Base-by-base conservation (phyloP, 495 filamentous ascomycete genomes). In the Geoglossum glabrum region DNA sequence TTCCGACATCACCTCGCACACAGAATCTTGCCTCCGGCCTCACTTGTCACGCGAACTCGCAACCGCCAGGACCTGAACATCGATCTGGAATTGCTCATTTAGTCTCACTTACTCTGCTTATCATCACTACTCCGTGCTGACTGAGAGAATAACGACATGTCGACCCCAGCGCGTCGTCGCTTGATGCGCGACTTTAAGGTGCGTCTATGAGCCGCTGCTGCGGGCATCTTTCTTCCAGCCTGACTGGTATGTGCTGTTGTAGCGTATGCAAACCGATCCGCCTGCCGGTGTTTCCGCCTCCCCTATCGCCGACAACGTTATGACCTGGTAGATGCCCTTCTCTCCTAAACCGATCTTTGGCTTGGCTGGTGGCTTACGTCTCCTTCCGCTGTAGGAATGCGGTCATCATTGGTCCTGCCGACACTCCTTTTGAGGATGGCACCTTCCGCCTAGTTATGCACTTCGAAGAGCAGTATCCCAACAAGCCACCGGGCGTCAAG, bases 221-320 rank as follows among this genome's bases (percentile, higher is more conserved):
- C 55, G 21, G 34, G 33, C 49, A 30, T 57, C 46, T 19, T 55
- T 8, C 43, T n/a, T 19, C 54, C 52, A 23, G 46, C 56, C 60
- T 61, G 38, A 52, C 54, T 23, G 3, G 17, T 17, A n/a, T 21
- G 21, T 50, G 33, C 54, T 61, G 25, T 23, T 59, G 43, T 66
- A 96, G 92, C 88, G 92, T 69, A 98, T 98, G 93, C 92, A 98
- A 76, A 96, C 90, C 59, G 92, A 98, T 67, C 92, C 92, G 64
- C 92, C 92, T 8, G 93, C 90, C 60, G 92, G 92, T 59, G 92
- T 98, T 46, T 96, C 90, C 58, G 92, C 92, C 36, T 96, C 92
- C 36, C 92, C 92, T 0, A 85, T 98, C 23, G 86, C 90, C 46
- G 92, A 98, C 68, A 98, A 98, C 76, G 92, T 98, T 46, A 97